phyloP scores from a whole-genome alignment of 768 basidiomycete genomes.

The Russula earlei region DNA sequence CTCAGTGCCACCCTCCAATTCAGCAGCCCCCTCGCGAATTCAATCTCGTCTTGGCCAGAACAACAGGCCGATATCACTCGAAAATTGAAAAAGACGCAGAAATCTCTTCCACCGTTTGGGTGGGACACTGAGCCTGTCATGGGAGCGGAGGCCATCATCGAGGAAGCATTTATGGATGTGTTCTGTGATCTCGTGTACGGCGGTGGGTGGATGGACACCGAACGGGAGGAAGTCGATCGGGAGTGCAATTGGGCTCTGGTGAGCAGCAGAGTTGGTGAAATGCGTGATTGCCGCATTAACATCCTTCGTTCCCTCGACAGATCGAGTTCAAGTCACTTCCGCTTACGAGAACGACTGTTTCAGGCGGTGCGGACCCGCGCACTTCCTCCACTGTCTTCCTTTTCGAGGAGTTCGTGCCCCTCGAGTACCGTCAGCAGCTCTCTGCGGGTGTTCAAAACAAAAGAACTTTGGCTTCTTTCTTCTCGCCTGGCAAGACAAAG shows the following conservation, averaged over 20 bases:
- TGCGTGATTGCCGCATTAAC: background rate
- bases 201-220: slow-evolving; percentile 77
- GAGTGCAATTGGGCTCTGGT: slow-evolving; percentile 94
- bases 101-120: slow-evolving; percentile 72
- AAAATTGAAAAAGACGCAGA: slow-evolving; percentile 80
- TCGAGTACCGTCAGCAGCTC: slow-evolving; percentile 75
- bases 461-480: slow-evolving; percentile 60
- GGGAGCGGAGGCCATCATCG: slow-evolving; percentile 72
- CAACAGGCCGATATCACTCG: slow-evolving; percentile 63
- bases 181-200: slow-evolving; percentile 78
- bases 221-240: slow-evolving; percentile 66
- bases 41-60: slow-evolving; percentile 63
- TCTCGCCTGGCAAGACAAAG: slow-evolving; percentile 42
- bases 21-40: slow-evolving; percentile 42
- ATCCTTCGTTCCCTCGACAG: slow-evolving; percentile 29
- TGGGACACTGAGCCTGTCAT: slow-evolving; percentile 86
- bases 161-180: slow-evolving; percentile 84
- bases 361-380: slow-evolving; percentile 51
- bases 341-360: slow-evolving; percentile 23
- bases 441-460: slow-evolving; percentile 39
- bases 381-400: slow-evolving; percentile 62
- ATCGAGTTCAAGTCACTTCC: slow-evolving; percentile 83
- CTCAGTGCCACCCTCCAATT: slow-evolving; percentile 81
- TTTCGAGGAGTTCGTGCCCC: slow-evolving; percentile 91
- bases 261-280: slow-evolving; percentile 24